These are phyloP conservation scores for Lentinula edodes DNA, from an alignment of 768 basidiomycete species.

Conservation along the genomic window DNA sequence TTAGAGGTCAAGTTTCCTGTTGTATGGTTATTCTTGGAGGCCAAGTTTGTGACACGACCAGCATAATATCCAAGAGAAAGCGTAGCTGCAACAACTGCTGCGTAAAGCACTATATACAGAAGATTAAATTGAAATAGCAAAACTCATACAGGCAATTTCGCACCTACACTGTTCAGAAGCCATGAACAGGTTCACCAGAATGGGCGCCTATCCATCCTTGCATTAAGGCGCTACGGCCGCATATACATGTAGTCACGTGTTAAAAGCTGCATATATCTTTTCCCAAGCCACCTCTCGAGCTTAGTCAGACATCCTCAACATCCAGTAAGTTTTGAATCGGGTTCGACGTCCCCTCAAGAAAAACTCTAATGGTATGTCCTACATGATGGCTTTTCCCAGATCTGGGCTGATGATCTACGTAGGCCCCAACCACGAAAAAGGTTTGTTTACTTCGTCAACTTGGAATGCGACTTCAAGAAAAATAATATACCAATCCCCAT, in stretches of 20 bases:
- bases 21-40: neutral
- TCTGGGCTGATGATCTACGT: neutral
- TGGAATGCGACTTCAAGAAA: neutral
- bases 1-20: neutral
- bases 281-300: neutral
- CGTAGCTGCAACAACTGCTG: constrained; percentile 26
- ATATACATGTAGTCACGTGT: too few species aligned
- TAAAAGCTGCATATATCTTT: neutral
- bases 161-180: constrained; percentile 1
- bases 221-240: too few species aligned
- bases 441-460: neutral
- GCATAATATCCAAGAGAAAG: constrained; percentile 37
- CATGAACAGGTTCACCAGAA: neutral
- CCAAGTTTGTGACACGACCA: constrained; percentile 21
- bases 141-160: neutral
- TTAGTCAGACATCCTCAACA: neutral
- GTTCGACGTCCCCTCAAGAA: neutral
- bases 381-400: neutral
- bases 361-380: neutral
- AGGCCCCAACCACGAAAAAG: constrained; percentile 1
- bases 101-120: constrained; percentile 11
- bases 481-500: neutral
- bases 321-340: neutral
- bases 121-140: neutral
- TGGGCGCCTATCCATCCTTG: too few species aligned